Conservation (phyloP, 768 basidiomycete species). For the Pisolithus microcarpus region DNA sequence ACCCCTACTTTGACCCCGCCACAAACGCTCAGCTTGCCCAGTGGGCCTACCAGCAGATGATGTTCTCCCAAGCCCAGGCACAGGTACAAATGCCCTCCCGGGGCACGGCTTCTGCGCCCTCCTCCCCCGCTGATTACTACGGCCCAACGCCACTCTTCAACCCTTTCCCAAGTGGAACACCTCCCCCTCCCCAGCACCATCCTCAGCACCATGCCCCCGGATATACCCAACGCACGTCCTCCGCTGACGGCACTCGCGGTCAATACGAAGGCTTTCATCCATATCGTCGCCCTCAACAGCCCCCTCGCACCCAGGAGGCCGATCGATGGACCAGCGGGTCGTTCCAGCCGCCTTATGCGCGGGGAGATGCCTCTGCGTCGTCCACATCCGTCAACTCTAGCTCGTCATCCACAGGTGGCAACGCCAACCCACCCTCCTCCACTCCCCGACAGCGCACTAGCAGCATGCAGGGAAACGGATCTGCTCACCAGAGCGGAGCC, state of each 20-base stretch:
- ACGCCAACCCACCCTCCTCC: slow-evolving; percentile 1
- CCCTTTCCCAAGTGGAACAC: slow-evolving; percentile 64
- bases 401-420: slow-evolving; percentile 25
- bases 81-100: slow-evolving; percentile 27
- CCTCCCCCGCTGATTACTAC: slow-evolving; percentile 47
- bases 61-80: slow-evolving; percentile 61
- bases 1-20: slow-evolving; percentile 66
- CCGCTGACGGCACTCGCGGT: slow-evolving; percentile 20
- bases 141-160: slow-evolving; percentile 54
- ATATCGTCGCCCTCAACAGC: slow-evolving; percentile 59
- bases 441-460: slow-evolving; percentile 60
- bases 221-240: slow-evolving; percentile 33
- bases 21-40: slow-evolving; percentile 73
- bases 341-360: slow-evolving; percentile 73
- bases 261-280: slow-evolving; percentile 65
- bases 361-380: slow-evolving; percentile 73
- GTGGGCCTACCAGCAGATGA: slow-evolving; percentile 91
- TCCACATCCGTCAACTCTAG: slow-evolving; percentile 71
- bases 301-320: slow-evolving; percentile 23
- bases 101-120: slow-evolving; percentile 24
- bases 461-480: slow-evolving; percentile 53
- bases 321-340: slow-evolving; percentile 46
- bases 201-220: slow-evolving; percentile 22
- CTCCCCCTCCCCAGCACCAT: slow-evolving; percentile 42
- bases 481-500: slow-evolving; percentile 27